phyloP scores from a whole-genome alignment of 345 rosid genomes.

The Salix viminalis region DNA sequence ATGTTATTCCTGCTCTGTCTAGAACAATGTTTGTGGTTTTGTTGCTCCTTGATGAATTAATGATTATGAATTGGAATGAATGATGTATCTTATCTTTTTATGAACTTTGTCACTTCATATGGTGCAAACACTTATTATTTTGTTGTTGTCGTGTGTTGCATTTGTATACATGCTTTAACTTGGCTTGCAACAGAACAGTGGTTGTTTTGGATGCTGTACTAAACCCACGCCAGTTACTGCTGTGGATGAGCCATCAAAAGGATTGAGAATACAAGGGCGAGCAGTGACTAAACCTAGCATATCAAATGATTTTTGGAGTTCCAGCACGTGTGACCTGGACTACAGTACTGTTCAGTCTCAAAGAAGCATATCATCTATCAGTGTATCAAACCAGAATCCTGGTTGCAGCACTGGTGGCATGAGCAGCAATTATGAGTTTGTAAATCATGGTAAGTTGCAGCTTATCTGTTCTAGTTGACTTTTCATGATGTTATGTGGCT shows the following conservation, averaged over 20 bases:
- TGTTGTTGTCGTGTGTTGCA: background rate
- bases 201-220: constrained; percentile 33
- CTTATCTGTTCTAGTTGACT: background rate
- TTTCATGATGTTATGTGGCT: background rate
- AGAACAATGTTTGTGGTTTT: background rate
- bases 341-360: constrained; percentile 29
- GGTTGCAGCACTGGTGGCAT: background rate
- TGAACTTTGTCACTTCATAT: background rate
- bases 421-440: constrained; percentile 20
- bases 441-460: constrained; percentile 20
- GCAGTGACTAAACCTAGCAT: constrained; percentile 22
- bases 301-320: constrained; percentile 31
- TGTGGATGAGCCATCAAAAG: constrained; percentile 36
- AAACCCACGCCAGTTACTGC: constrained; percentile 29
- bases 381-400: constrained; percentile 16
- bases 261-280: constrained; percentile 32
- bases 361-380: constrained; percentile 24
- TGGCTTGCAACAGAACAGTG: constrained; percentile 33
- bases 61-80: background rate
- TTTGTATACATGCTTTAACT: constrained; percentile 12
- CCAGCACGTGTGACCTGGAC: constrained; percentile 32
- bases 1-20: background rate
- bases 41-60: background rate
- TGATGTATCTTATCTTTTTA: background rate
- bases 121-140: background rate